Evolutionary conservation across 2,329 filamentous ascomycete species (phyloP), one percentile per base, ranked within the genome.

Genomic region (Cryphonectria carpinicola): DNA sequence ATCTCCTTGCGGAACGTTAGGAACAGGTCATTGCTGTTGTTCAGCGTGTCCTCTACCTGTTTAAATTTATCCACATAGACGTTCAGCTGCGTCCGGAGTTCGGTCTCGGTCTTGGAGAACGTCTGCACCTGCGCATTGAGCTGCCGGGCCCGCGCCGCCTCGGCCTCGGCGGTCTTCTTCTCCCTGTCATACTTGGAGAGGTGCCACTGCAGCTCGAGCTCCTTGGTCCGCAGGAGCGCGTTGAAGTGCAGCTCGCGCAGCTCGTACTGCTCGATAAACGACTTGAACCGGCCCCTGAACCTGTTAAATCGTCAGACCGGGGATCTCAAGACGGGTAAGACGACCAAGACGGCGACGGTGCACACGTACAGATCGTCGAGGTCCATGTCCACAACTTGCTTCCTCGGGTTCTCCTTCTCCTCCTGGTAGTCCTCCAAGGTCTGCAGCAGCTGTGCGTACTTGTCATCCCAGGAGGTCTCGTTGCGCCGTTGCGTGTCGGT

Each of bases 1-100:
- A 98, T 98, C 82, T 98, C 96, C 83, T 97, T 98, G 68, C 95
- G 90, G 82, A 98, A 98, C 0, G 96, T 98, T 75, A 98, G 85
- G 81, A 98, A 98, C 68, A 98, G 85, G 80, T 98, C 96, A 84
- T 98, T 98, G 82, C 94, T 97, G 80, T 98, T 98, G 83, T 98
- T 98, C 66, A 98, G 88, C 52, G 95, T 98, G 82, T 98, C 96
- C 87, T 98, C 95, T 79, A 98, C 95, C 93, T 99, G 96, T 85
- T 98, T 98, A 84, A 98, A 98, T 84, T 98, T 99, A 80, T 99
- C 96, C 37, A 98, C 95, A 77, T 99, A 99, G 76, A 98, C 95
- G 80, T 98, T 98, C 76, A 99, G 89, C 82, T 99, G 96, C 77
- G 93, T 97, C 72, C 96, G 87, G 69, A 99, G 87, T 81, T 98